Conservation (phyloP, 2,329 filamentous ascomycete genomes). For the Drechslerella coelobrocha region DNA sequence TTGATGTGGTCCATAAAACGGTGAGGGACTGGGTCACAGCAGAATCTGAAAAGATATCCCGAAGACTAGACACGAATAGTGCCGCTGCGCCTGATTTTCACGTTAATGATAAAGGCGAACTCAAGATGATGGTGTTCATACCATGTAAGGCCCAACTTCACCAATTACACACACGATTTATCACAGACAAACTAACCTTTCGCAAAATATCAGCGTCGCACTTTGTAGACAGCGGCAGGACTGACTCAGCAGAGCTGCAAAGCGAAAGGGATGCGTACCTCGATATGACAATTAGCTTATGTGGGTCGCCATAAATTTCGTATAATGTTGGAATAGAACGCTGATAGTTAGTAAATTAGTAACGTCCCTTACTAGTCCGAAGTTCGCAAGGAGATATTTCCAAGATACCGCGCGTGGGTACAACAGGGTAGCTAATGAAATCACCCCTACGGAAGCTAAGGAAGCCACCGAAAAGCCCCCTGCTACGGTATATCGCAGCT, state of each 20-base stretch:
- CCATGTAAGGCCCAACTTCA: constrained; percentile 18
- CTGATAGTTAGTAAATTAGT: constrained; percentile 2
- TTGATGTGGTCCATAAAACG: constrained; percentile 45
- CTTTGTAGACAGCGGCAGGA: constrained; percentile 22
- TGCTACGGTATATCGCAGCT: not conserved
- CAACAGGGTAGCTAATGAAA: no score
- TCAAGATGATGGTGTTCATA: constrained; percentile 21
- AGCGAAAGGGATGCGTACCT: constrained; percentile 35
- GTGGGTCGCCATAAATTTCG: constrained; percentile 8
- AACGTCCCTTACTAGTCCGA: constrained; percentile 11
- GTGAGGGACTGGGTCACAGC: constrained; percentile 46
- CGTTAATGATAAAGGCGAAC: constrained; percentile 27
- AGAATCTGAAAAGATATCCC: constrained; percentile 28
- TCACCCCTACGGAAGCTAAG: not conserved
- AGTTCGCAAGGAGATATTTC: constrained; percentile 19
- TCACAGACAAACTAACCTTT: not conserved
- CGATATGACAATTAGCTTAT: constrained; percentile 26
- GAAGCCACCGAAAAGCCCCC: not conserved
- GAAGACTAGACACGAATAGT: constrained; percentile 24
- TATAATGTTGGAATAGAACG: constrained; percentile 3
- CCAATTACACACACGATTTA: not conserved
- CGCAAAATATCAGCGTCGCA: no score
- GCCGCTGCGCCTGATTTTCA: constrained; percentile 12
- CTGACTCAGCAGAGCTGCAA: constrained; percentile 25
- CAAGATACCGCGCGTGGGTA: no score